These are phyloP conservation scores for Coemansia sp. DNA, from an alignment of 192 early-diverging fungal genomes.

Conservation along the genomic window DNA sequence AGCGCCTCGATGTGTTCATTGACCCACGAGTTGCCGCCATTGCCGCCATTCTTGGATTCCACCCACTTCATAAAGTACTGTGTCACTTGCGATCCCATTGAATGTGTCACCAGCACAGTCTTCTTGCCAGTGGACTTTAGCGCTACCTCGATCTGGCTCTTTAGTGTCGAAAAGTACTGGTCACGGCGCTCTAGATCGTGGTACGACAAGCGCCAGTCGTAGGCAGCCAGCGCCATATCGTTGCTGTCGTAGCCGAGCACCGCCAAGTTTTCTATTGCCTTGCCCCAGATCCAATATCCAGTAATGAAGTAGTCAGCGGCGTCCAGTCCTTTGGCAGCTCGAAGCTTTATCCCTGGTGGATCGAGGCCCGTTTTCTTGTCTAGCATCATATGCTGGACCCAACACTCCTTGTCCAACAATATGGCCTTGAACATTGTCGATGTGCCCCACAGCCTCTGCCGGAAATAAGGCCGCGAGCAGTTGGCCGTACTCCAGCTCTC, in stretches of 20 bases:
- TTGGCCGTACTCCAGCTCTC: conserved; percentile 85
- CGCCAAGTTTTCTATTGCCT: conserved; percentile 80
- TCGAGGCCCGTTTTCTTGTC: conserved; percentile 84
- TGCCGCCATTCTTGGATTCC: conserved; percentile 65
- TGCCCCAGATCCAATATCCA: conserved; percentile 92
- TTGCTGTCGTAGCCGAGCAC: conserved; percentile 85
- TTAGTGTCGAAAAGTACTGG: conserved; percentile 79
- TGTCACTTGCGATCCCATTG: conserved; percentile 66
- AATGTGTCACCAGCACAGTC: conserved; percentile 58
- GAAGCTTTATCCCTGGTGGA: conserved; percentile 76
- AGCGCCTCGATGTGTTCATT: conserved; percentile 77
- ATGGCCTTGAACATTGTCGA: conserved; percentile 84
- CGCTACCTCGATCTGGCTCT: conserved; percentile 68
- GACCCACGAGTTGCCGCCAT: conserved; percentile 74
- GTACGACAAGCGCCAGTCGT: conserved; percentile 89
- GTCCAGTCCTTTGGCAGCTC: conserved; percentile 85
- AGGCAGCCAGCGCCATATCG: conserved; percentile 84
- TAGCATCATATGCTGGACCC: conserved; percentile 83
- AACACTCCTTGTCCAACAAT: conserved; percentile 84
- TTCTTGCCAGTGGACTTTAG: conserved; percentile 58
- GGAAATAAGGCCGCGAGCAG: conserved; percentile 82
- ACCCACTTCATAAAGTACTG: conserved; percentile 92
- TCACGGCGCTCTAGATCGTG: conserved; percentile 80
- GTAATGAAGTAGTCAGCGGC: conserved; percentile 90
- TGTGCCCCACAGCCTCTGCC: conserved; percentile 86